A percentile compares a stretch with the other conserved stretches of the same genome.
These are phyloP conservation scores for Trichaptum fuscoviolaceum DNA, from an alignment of 768 basidiomycete species.

Conservation along the genomic window DNA sequence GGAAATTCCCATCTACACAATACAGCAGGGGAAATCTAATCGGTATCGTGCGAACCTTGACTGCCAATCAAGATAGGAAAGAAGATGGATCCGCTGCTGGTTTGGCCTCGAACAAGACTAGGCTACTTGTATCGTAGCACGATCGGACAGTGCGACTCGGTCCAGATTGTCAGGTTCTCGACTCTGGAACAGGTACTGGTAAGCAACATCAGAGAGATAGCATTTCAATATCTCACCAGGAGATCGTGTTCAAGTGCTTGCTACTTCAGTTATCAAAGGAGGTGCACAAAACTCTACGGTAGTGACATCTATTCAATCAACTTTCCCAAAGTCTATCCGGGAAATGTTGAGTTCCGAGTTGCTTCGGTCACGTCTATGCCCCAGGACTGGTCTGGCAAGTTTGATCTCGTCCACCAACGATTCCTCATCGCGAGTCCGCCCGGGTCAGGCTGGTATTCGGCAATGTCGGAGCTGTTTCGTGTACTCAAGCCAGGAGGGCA, in stretches of 20 bases:
- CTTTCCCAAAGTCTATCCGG: constrained; percentile 9
- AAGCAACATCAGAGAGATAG: not conserved
- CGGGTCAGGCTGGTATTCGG: constrained; percentile 21
- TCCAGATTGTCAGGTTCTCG: not conserved
- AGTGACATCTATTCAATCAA: constrained; percentile 14
- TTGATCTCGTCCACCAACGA: constrained; percentile 27
- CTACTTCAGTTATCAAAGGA: constrained; percentile 10
- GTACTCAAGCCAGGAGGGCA: constrained; percentile 29
- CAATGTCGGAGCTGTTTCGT: constrained; percentile 24
- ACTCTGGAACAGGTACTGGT: not conserved
- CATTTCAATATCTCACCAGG: not conserved
- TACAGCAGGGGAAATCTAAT: too few relatives aligned
- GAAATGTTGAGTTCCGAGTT: constrained; percentile 13
- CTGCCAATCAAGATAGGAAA: too few relatives aligned
- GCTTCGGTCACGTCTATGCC: constrained; percentile 25
- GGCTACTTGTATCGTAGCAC: too few relatives aligned
- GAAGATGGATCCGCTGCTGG: too few relatives aligned
- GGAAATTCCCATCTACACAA: too few relatives aligned
- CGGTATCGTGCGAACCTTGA: too few relatives aligned
- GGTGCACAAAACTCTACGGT: constrained; percentile 11
- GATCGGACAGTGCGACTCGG: not conserved
- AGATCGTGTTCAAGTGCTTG: constrained; percentile 10
- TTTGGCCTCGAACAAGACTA: too few relatives aligned
- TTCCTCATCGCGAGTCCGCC: constrained; percentile 25
- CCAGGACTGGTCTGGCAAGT: constrained; percentile 23